Evolutionary conservation across 2,329 filamentous ascomycete genomes (phyloP).

Genomic region (Monosporascus sp.): DNA sequence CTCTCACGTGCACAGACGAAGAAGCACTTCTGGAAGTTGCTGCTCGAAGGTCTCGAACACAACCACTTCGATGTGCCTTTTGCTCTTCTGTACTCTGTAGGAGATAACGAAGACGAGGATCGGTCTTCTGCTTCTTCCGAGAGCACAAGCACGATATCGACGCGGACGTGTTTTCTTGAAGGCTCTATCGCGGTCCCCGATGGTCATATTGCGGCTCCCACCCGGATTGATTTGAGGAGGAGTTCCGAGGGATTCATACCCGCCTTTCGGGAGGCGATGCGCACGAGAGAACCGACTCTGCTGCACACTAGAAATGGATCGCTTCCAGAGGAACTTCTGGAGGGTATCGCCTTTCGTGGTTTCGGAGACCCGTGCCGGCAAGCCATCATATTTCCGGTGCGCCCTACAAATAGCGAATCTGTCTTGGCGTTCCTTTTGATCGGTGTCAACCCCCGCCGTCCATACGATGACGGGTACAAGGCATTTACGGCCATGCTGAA

Average conservation of each 20-base stretch:
- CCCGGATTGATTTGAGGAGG: constrained; percentile 30
- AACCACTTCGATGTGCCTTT: constrained; percentile 34
- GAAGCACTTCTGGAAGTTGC: constrained; percentile 29
- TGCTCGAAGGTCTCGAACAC: constrained; percentile 27
- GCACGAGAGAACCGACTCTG: constrained; percentile 27
- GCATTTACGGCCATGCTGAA: constrained; percentile 45
- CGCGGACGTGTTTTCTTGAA: constrained; percentile 30
- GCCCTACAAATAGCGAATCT: constrained; percentile 50
- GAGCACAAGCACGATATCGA: constrained; percentile 31
- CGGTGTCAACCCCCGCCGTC: constrained; percentile 56
- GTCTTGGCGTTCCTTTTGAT: constrained; percentile 57
- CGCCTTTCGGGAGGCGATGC: constrained; percentile 32
- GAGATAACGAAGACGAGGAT: constrained; percentile 30
- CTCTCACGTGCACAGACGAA: constrained; percentile 26
- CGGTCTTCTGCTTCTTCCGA: constrained; percentile 28
- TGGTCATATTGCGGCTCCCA: constrained; percentile 26
- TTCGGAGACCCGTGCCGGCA: constrained; percentile 50
- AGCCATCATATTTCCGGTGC: constrained; percentile 57
- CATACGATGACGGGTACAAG: constrained; percentile 59
- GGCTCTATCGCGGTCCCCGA: constrained; percentile 29
- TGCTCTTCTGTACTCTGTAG: constrained; percentile 35
- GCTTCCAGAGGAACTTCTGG: constrained; percentile 45
- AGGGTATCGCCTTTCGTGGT: constrained; percentile 47
- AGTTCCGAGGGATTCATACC: constrained; percentile 30
- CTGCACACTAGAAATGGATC: constrained; percentile 34